Percentiles rank a stretch among this genome's conserved stretches.
These are phyloP conservation scores for Chaetomium olivaceum DNA, from an alignment of 2,329 filamentous ascomycete genomes.

Conservation along the genomic window DNA sequence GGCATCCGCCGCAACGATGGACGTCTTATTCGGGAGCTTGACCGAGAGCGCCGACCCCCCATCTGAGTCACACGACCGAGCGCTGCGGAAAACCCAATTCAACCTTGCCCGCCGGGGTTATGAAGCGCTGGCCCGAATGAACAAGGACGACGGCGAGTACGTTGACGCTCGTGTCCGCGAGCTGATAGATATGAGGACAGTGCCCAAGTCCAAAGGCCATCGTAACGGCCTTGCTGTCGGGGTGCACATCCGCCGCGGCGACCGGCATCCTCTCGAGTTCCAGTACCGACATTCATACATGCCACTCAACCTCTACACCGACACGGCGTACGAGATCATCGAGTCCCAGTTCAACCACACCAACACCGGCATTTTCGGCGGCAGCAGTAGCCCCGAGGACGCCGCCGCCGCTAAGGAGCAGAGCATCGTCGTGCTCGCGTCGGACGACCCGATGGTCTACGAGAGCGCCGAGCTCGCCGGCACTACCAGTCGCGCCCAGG, in stretches of 20 bases:
- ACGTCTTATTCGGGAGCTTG: constrained; percentile 62
- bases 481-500: constrained; percentile 61
- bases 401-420: constrained; percentile 40
- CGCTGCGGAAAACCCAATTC: constrained; percentile 63
- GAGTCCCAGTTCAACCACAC: constrained; percentile 50
- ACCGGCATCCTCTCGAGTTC: constrained; percentile 73
- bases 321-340: constrained; percentile 58
- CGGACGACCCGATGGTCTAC: constrained; percentile 78
- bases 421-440: constrained; percentile 66
- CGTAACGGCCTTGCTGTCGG: constrained; percentile 62
- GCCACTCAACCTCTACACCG: constrained; percentile 67
- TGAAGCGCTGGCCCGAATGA: constrained; percentile 71
- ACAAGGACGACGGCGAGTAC: constrained; percentile 64
- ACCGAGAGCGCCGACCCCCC: constrained; percentile 52
- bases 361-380: constrained; percentile 30
- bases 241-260: constrained; percentile 77
- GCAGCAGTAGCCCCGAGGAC: constrained; percentile 37
- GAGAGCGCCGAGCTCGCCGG: constrained; percentile 61
- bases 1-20: constrained; percentile 67
- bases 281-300: constrained; percentile 79
- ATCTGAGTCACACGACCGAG: constrained; percentile 49
- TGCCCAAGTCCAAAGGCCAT: constrained; percentile 37
- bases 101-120: constrained; percentile 69
- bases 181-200: constrained; percentile 49
- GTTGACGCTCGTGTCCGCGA: constrained; percentile 59